Evolutionary conservation across 2,329 filamentous ascomycete species (phyloP), one percentile per base, ranked within the genome.

Genomic region (Neoscytalidium dimidiatum): DNA sequence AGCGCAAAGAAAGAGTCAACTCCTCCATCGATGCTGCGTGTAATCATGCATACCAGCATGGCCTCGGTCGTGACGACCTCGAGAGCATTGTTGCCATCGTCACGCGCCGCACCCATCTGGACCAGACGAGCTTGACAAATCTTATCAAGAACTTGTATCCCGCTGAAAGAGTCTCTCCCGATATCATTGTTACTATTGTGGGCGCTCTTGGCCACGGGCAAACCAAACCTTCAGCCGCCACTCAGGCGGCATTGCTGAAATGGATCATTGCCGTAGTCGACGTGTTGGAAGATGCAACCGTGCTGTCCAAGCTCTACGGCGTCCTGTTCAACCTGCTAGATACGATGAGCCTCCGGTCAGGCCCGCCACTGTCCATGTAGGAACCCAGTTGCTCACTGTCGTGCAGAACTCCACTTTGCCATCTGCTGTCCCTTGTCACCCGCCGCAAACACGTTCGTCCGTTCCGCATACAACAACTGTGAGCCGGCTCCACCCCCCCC

Each of bases 301-400:
- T 89, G 8, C 77, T 96, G 56, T 88, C 88, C 4, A 88, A 87
- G 67, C 80, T 90, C 1, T 96, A 96, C 71, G 83, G 87, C 0
- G 86, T 94, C 19, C 77, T 96, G 3, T 96, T 96, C 74, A 92
- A 92, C 68, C 81, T 94, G 68, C 83, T 96, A 5, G 91, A 96
- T 72, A 94, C 92, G 71, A 89, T 92, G 58, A 90, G 88, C 66
- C 85, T 93, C 66, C 85, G 91, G 84, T 90, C 53, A 43, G 35
- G 35, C 53, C 26, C 38, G n/a, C 53, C 38, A 44, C 19, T 19
- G 14, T 29, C 28, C 38, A 14, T 31, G 26, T 58, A 29, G 23
- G 23, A 19, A 7, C 26, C 62, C 65, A 57, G 62, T 48, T 29
- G 35, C 58, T 69, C 64, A 72, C 77, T 71, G 76, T 51, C 68